phyloP scores from a whole-genome alignment of 805 yeast species.

The Brettanomyces naardenensis region DNA sequence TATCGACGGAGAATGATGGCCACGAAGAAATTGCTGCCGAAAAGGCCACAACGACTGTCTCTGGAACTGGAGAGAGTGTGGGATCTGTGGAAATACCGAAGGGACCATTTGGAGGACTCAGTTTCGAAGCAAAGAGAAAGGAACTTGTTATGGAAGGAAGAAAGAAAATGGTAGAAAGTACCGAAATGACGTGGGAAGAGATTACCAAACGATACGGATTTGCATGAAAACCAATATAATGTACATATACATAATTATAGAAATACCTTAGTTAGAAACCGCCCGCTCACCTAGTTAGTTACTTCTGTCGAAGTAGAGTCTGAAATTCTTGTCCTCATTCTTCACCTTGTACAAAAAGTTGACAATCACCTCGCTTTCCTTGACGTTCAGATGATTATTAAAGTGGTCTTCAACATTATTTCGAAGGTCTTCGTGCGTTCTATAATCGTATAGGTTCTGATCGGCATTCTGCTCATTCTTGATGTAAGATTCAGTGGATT shows the following conservation, averaged over 20 bases:
- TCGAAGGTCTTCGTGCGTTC: slow-evolving; percentile 22
- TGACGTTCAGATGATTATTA: slow-evolving; percentile 37
- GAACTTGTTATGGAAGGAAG: slow-evolving; percentile 59
- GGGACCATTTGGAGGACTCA: slow-evolving; percentile 33
- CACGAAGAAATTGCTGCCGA: background rate
- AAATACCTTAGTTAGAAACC: background rate
- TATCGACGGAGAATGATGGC: slow-evolving; percentile 4
- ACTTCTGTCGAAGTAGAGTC: slow-evolving; percentile 30
- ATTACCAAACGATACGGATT: background rate
- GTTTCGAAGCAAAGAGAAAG: slow-evolving; percentile 39
- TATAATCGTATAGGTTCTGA: slow-evolving; percentile 23
- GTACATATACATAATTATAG: background rate
- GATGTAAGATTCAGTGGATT: slow-evolving; percentile 41
- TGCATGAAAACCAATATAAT: background rate
- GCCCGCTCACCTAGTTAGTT: too few relatives aligned
- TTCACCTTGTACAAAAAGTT: slow-evolving; percentile 82
- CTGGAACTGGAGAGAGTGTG: background rate
- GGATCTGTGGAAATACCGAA: slow-evolving; percentile 14
- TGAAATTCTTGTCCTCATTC: slow-evolving; percentile 42
- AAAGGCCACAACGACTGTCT: background rate
- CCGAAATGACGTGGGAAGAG: slow-evolving; percentile 10
- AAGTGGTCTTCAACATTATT: slow-evolving; percentile 47
- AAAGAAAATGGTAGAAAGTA: slow-evolving; percentile 34
- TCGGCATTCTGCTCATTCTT: slow-evolving; percentile 22
- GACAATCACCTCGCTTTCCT: slow-evolving; percentile 82